Evolutionary conservation across 2,329 filamentous ascomycete genomes (phyloP).

Genomic region (Paracoccidioides brasiliensis): DNA sequence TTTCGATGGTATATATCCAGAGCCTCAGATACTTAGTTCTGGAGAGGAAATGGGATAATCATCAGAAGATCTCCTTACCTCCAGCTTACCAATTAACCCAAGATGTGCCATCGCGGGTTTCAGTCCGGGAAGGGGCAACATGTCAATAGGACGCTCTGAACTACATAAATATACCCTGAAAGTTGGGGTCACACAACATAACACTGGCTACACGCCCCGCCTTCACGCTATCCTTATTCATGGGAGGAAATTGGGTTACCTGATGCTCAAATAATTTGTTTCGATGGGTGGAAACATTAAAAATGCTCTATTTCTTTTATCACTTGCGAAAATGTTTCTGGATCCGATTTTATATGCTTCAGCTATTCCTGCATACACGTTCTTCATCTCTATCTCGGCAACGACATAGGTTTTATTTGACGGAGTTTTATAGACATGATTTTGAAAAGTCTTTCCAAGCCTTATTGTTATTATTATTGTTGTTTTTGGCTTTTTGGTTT

Average conservation of each 20-base stretch:
- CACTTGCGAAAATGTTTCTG: not conserved
- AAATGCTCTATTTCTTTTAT: not conserved
- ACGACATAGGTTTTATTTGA: not conserved
- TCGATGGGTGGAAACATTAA: not conserved
- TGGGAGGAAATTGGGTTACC: not conserved
- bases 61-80: not conserved
- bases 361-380: not conserved
- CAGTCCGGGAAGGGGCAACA: not conserved
- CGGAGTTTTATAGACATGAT: not conserved
- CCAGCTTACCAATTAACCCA: not conserved
- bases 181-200: not conserved
- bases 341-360: not conserved
- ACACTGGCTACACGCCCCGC: not conserved
- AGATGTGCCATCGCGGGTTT: not conserved
- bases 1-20: not conserved
- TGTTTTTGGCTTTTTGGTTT: not conserved
- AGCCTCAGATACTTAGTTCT: not conserved
- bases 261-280: not conserved
- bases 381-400: slow-evolving; percentile 1
- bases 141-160: not conserved
- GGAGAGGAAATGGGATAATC: not conserved
- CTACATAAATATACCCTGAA: not conserved
- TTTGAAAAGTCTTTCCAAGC: no score
- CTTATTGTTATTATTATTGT: not conserved
- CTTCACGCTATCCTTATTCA: not conserved